Base-by-base conservation (phyloP, 1,139 yeast species). In the Blastobotrys malaysiensis region DNA sequence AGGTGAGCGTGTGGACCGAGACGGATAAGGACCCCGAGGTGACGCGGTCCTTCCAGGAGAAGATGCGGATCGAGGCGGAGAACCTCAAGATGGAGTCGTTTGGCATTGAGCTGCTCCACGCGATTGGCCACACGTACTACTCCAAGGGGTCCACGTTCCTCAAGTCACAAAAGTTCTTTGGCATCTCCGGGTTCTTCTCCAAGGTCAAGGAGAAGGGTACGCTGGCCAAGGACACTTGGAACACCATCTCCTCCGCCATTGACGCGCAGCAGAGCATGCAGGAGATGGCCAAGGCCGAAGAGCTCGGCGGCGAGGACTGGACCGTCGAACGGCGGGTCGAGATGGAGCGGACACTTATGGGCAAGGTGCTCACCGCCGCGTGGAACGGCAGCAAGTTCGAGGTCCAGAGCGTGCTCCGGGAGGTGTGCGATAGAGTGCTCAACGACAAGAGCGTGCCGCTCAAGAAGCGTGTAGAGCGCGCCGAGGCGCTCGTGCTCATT, bases 311-410 rank as follows among this genome's bases (percentile, higher is more conserved):
- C 43, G 79, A 73, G 21, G 73, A 77, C 61, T 95, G 95, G 65
- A 82, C 95, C 0, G 81, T 81, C 1, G 97, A 89, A 66, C 90
- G 87, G 57, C 73, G 88, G 55, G 91, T 89, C 0, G 95, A 88
- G 60, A 79, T 88, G 82, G 98, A 91, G 66, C 85, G 90, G 63
- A 78, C 85, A 55, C 74, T 91, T 48, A 81, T 89, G 81, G 97
- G 97, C 45, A 93, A 91, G 68, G 91, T 91, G 2, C 75, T 91
- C 51, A 91, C 95, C 3, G 97, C 97, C 0, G 96, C 97, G 9
- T 91, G 99, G 99, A 85, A 86, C 50, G 98, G 97, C 0, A 88
- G 97, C 20, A 84, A 83, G 63, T 85, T 84, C 69, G 99, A 91
- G 69, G 87, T 91, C 55, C 93, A 88, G 66, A 81, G 93, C n/a